phyloP scores from a whole-genome alignment of 306 rosid species.

The Fagus crenata region DNA sequence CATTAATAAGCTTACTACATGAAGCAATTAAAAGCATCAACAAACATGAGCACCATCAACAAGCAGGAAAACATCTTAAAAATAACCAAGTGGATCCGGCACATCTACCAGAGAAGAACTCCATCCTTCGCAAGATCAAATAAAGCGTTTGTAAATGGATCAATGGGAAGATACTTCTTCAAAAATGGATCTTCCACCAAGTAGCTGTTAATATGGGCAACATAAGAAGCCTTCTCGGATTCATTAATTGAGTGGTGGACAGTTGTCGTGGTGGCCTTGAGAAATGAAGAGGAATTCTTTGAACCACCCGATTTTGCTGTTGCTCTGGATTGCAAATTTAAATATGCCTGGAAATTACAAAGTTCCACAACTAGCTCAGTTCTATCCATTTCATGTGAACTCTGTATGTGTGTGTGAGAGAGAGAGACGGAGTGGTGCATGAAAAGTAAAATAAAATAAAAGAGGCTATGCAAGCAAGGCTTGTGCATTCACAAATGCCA shows the following conservation, averaged over 20 bases:
- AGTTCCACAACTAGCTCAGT: constrained; percentile 23
- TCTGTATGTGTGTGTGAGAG: neutral
- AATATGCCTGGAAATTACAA: constrained; percentile 62
- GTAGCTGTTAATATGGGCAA: constrained; percentile 78
- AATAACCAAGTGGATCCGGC: constrained; percentile 25
- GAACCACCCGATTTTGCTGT: constrained; percentile 61
- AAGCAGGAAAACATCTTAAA: constrained; percentile 10
- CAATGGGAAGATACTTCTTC: constrained; percentile 81
- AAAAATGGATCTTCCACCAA: constrained; percentile 80
- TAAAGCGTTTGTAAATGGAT: constrained; percentile 69
- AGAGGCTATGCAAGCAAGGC: neutral
- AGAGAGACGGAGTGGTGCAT: neutral
- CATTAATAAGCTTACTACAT: constrained; percentile 90
- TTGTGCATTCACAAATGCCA: neutral
- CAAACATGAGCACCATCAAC: constrained; percentile 13
- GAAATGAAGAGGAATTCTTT: constrained; percentile 70
- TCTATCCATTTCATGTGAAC: constrained; percentile 12
- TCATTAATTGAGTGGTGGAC: constrained; percentile 84
- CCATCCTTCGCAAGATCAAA: constrained; percentile 96
- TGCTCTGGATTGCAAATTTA: constrained; percentile 67
- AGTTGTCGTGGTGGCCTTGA: constrained; percentile 91
- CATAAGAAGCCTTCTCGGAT: constrained; percentile 95
- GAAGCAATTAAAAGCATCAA: constrained; percentile 37
- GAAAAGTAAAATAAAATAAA: neutral
- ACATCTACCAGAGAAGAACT: constrained; percentile 87